Percentiles rank a stretch among this genome's conserved stretches.
Conservation (phyloP, 441 rosid species). For the Manihot esculenta region DNA sequence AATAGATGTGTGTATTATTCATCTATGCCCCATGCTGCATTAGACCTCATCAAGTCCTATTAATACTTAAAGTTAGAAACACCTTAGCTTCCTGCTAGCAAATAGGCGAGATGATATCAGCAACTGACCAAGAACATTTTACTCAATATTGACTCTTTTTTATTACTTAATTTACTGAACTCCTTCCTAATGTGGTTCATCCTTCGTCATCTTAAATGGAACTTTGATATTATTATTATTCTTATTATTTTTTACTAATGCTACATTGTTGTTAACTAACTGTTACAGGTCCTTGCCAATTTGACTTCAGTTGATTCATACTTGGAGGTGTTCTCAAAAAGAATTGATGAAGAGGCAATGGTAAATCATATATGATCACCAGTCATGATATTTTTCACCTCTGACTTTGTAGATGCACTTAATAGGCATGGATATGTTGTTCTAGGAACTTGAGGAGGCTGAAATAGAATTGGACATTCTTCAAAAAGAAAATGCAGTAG, state of each 20-base stretch:
- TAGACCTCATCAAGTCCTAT: no score
- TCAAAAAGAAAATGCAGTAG: slow-evolving; percentile 41
- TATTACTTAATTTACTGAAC: no score
- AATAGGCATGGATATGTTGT: slow-evolving; percentile 22
- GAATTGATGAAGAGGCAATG: slow-evolving; percentile 50
- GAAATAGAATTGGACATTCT: slow-evolving; percentile 68
- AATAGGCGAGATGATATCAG: no score
- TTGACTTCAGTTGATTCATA: slow-evolving; percentile 68
- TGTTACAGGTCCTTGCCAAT: slow-evolving; percentile 59
- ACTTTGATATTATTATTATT: no score
- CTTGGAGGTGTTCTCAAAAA: slow-evolving; percentile 58
- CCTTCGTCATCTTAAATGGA: slow-evolving; percentile 6
- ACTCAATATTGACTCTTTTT: no score
- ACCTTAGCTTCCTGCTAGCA: no score
- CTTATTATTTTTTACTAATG: background rate
- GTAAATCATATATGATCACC: slow-evolving; percentile 35
- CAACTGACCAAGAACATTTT: no score
- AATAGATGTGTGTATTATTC: no score
- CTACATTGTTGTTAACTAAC: slow-evolving; percentile 12
- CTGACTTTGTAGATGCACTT: slow-evolving; percentile 13
- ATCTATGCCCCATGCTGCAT: no score
- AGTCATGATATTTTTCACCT: slow-evolving; percentile 18
- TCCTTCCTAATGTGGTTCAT: background rate
- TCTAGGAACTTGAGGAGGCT: slow-evolving; percentile 72
- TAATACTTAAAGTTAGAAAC: no score